Conservation (phyloP, 1,139 yeast genomes). For the Candida sanyaensis region DNA sequence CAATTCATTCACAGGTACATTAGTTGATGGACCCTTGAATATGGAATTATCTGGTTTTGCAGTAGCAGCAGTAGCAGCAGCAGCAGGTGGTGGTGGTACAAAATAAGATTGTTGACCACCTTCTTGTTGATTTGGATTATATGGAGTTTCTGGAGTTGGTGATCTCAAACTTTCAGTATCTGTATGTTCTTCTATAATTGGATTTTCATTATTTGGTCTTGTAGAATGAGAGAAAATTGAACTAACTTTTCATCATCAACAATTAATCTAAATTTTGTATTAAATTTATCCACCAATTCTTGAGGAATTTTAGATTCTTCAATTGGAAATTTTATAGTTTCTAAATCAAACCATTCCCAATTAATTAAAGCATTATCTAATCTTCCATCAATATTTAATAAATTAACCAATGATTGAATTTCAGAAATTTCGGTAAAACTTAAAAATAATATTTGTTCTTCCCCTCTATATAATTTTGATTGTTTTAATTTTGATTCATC, state of each 20-base stretch:
- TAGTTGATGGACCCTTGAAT: slow-evolving; percentile 4
- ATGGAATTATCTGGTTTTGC: slow-evolving; percentile 5
- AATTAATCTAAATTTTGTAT: slow-evolving; percentile 17
- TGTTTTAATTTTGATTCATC: slow-evolving; percentile 15
- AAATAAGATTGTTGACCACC: neutral
- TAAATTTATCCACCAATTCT: slow-evolving; percentile 26
- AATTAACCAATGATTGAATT: slow-evolving; percentile 15
- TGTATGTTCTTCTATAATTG: slow-evolving; percentile 15
- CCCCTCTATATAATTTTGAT: slow-evolving; percentile 12
- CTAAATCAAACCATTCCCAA: slow-evolving; percentile 24
- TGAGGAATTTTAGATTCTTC: slow-evolving; percentile 23
- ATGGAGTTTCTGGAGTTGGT: slow-evolving; percentile 14
- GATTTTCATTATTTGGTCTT: slow-evolving; percentile 8
- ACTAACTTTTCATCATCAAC: slow-evolving; percentile 15
- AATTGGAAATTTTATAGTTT: slow-evolving; percentile 25
- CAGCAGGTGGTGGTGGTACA: slow-evolving; percentile 2
- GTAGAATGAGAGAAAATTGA: slow-evolving; percentile 13
- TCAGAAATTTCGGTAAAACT: slow-evolving; percentile 15
- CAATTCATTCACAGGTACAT: neutral
- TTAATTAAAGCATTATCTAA: slow-evolving; percentile 26
- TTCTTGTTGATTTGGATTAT: slow-evolving; percentile 5
- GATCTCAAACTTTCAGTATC: slow-evolving; percentile 13
- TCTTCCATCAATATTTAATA: slow-evolving; percentile 17
- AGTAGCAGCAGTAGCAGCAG: too few relatives aligned
- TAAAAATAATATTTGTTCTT: slow-evolving; percentile 13